Evolutionary conservation across 768 basidiomycete genomes (phyloP).

Genomic region (Rhodotorula kratochvilovae): DNA sequence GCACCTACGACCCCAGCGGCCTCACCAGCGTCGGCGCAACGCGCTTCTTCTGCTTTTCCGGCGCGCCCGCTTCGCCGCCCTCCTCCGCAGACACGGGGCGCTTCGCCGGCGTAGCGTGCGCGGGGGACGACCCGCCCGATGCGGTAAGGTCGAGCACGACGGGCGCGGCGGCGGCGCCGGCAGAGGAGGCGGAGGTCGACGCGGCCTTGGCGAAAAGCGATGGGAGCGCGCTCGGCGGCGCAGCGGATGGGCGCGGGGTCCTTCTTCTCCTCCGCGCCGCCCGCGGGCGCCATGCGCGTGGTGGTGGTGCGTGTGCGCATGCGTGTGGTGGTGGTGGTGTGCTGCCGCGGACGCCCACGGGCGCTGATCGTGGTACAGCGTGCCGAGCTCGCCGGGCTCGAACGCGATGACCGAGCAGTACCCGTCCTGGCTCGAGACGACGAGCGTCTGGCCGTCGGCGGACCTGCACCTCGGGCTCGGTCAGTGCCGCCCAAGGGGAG

Average conservation of each 20-base stretch:
- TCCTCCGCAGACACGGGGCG: too few relatives aligned
- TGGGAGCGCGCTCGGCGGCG: background rate
- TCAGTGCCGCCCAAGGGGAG: background rate
- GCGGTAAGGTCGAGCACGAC: background rate
- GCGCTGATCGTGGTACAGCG: constrained; percentile 54
- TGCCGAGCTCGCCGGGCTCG: constrained; percentile 72
- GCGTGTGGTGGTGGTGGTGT: background rate
- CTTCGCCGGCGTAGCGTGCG: background rate
- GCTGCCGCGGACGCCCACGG: background rate
- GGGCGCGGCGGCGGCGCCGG: background rate
- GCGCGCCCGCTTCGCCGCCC: background rate
- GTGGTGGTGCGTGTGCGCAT: background rate
- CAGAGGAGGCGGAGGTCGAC: background rate
- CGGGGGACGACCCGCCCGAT: background rate
- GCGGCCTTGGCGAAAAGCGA: constrained; percentile 6
- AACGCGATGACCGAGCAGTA: constrained; percentile 94
- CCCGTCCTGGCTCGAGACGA: constrained; percentile 88
- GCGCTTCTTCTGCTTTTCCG: constrained; percentile 13
- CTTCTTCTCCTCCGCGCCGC: too few relatives aligned
- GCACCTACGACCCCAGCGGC: background rate
- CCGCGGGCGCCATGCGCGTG: background rate
- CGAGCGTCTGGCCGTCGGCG: constrained; percentile 84
- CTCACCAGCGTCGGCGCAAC: constrained; percentile 10
- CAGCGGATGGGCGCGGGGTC: background rate
- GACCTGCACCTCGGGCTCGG: constrained; percentile 67